Conservation (phyloP, 805 yeast genomes). For the Kuraishia cidri region DNA sequence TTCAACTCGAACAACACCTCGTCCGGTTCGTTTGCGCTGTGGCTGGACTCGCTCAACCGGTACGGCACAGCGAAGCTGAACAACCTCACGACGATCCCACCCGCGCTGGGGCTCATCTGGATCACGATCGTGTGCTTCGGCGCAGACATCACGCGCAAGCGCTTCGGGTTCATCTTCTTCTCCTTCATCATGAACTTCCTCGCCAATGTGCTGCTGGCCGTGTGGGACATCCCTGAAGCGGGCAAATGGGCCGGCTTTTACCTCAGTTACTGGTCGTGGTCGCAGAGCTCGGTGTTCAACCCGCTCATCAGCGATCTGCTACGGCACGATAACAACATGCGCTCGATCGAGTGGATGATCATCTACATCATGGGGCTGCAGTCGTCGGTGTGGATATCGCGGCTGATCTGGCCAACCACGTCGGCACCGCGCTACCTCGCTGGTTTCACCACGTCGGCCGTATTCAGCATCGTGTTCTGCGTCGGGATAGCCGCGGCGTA, state of each 20-base stretch:
- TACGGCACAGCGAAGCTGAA: conserved; percentile 36
- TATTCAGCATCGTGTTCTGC: conserved; percentile 22
- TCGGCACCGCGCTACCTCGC: conserved; percentile 48
- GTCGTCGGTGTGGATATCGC: conserved; percentile 23
- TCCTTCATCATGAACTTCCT: conserved; percentile 46
- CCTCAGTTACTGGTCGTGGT: conserved; percentile 52
- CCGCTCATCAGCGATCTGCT: conserved; percentile 50
- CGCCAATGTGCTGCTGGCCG: conserved; percentile 46
- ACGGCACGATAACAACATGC: conserved; percentile 44
- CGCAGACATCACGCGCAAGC: conserved; percentile 41
- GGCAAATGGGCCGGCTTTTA: conserved; percentile 63
- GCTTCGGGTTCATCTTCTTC: conserved; percentile 45
- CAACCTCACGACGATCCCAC: conserved; percentile 44
- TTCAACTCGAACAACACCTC: conserved; percentile 55
- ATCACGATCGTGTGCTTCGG: conserved; percentile 36
- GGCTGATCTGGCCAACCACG: conserved; percentile 33
- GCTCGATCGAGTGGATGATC: conserved; percentile 48
- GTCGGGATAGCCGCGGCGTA: conserved; percentile 10
- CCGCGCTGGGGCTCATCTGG: conserved; percentile 47
- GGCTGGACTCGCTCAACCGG: conserved; percentile 45
- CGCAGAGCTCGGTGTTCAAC: conserved; percentile 54
- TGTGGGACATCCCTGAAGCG: conserved; percentile 47
- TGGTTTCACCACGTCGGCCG: conserved; percentile 41
- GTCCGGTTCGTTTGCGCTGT: conserved; percentile 48
- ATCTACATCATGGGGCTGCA: conserved; percentile 40